Conservation (phyloP, 2,329 filamentous ascomycete species). For the Rutstroemia sp. region DNA sequence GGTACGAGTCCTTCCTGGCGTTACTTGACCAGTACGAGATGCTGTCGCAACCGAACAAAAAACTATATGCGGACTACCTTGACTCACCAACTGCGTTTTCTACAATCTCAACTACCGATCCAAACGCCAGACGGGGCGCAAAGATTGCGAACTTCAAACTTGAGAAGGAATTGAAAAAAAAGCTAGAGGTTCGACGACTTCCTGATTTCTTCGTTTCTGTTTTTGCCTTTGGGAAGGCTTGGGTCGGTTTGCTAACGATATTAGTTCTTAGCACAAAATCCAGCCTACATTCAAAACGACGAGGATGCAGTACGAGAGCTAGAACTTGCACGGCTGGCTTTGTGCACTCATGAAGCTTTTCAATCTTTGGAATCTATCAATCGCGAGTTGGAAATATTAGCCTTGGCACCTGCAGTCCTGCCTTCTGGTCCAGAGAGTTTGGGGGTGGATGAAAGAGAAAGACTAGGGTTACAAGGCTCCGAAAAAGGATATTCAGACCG, state of each 20-base stretch:
- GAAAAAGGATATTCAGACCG: slow-evolving; percentile 59
- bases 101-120: slow-evolving; percentile 56
- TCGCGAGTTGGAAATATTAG: slow-evolving; percentile 76
- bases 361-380: slow-evolving; percentile 81
- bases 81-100: slow-evolving; percentile 68
- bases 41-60: slow-evolving; percentile 55
- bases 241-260: slow-evolving; percentile 22
- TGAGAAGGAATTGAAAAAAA: slow-evolving; percentile 78
- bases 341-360: slow-evolving; percentile 73
- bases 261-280: slow-evolving; percentile 52
- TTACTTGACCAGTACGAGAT: slow-evolving; percentile 73
- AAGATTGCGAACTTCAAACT: slow-evolving; percentile 82
- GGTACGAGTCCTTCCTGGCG: slow-evolving; percentile 73
- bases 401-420: slow-evolving; percentile 55
- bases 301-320: slow-evolving; percentile 77
- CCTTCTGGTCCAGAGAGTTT: slow-evolving; percentile 37
- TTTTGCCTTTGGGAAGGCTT: no score
- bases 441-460: slow-evolving; percentile 39
- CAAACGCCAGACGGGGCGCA: slow-evolving; percentile 63
- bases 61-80: slow-evolving; percentile 64
- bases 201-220: no score
- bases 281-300: slow-evolving; percentile 59
- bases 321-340: slow-evolving; percentile 66
- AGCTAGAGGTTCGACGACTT: slow-evolving; percentile 54
- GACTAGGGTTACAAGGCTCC: slow-evolving; percentile 30